Evolutionary conservation across 306 rosid genomes (phyloP).

Genomic region (Vachellia collinsii): DNA sequence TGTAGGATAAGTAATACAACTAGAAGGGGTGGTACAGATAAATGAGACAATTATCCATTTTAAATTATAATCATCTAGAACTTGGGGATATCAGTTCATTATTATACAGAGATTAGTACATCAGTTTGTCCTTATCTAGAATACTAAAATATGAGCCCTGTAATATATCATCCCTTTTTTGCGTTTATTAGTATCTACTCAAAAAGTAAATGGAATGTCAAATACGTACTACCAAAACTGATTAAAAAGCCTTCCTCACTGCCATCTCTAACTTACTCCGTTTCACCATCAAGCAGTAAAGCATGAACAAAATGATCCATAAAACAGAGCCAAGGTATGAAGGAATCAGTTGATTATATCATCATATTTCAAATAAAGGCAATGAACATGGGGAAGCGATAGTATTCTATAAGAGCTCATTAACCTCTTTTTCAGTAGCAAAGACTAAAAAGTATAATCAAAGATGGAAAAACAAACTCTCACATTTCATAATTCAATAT

Average conservation of each 20-base stretch:
- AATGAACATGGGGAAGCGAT: neutral
- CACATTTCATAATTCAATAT: conserved; percentile 1
- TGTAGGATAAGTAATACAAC: neutral
- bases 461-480: neutral
- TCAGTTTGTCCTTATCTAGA: neutral
- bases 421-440: neutral
- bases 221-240: no score
- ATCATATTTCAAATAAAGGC: neutral
- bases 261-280: neutral
- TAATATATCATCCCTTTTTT: neutral
- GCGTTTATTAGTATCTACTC: neutral
- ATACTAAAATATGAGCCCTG: neutral
- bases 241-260: no score
- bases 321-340: neutral
- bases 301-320: neutral
- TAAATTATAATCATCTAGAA: neutral
- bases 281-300: neutral
- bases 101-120: neutral
- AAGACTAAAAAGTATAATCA: neutral
- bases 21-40: neutral
- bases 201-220: neutral
- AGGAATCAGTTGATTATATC: neutral
- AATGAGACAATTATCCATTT: neutral
- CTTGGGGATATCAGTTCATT: neutral
- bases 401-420: neutral